Conservation (phyloP, 177 flowering plant genomes). For the Vitis hybrid region DNA sequence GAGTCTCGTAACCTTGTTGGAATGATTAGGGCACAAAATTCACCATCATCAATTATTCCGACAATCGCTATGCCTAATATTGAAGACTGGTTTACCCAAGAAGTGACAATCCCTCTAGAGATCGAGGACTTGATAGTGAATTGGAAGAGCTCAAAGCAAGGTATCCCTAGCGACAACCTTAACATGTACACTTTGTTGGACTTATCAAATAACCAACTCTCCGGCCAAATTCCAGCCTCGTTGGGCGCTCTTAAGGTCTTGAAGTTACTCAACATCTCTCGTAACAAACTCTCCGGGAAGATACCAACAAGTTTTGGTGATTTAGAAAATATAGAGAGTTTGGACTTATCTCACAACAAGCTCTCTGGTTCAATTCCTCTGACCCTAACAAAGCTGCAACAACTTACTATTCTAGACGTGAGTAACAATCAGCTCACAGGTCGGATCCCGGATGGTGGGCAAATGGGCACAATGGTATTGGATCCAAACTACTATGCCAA, state of each 20-base stretch:
- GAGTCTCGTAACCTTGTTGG: too few relatives aligned
- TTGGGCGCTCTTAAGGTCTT: constrained; percentile 34
- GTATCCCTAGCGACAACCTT: too few relatives aligned
- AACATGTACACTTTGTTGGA: too few relatives aligned
- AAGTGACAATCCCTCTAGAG: background rate
- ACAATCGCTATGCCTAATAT: rapidly evolving
- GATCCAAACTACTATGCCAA: too few relatives aligned
- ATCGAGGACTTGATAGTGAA: constrained; percentile 34
- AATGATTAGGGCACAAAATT: too few relatives aligned
- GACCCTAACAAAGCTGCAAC: constrained; percentile 32
- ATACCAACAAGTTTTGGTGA: constrained; percentile 41
- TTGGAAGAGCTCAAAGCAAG: too few relatives aligned
- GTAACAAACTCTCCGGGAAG: constrained; percentile 33
- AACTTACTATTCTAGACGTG: constrained; percentile 29
- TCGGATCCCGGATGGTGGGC: too few relatives aligned
- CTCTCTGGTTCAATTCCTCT: constrained; percentile 47
- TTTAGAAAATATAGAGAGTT: constrained; percentile 38
- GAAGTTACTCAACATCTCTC: constrained; percentile 48
- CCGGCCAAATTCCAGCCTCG: constrained; percentile 38
- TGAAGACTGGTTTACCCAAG: background rate
- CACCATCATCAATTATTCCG: rapidly evolving
- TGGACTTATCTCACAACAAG: constrained; percentile 53
- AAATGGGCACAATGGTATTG: background rate
- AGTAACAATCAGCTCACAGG: too few relatives aligned
- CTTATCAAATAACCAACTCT: constrained; percentile 25